Evolutionary conservation across 108 stramenopile species (phyloP), one percentile per base, ranked within the genome.

Genomic region (Fragilaria crotonensis): DNA sequence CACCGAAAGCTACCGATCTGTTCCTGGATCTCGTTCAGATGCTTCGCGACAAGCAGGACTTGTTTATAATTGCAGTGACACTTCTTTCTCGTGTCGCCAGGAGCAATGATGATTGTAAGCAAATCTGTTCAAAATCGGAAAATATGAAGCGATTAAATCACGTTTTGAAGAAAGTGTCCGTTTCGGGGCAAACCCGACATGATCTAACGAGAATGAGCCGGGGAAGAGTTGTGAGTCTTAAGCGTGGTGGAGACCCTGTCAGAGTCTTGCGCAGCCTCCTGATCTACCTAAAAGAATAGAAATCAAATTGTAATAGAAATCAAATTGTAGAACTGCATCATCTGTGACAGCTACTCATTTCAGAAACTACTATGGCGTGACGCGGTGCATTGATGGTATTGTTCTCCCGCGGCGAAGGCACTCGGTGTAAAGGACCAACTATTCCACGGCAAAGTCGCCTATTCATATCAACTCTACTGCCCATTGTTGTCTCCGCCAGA

Each of bases 1-100:
- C 75, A 25, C 62, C 61, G 19, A 60, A 62, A 45, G 59, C 67
- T 5, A 75, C 72, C 0, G 79, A 87, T 52, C 58, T 77, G 5
- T 75, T 95, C 20, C 59, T 89, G 21, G 89, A 97, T 48, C 60
- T 89, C 18, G 60, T 92, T 59, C 94, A 94, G 67, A 84, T 85
- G 73, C 93, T 90, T 56, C 80, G 96, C 21, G 92, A 95, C 63
- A 90, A 93, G 58, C 70, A 78, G 19, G 58, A 54, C 25, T 57
- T 89, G 1, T 89, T 90, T 33, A 14, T 7, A 41, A 14, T 41
- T 7, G 36, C 36, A 41, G 11, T 41, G 11, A 41, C 36, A 11
- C 36, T 41, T 41, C 14, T 41, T 11, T 41, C 36, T 41, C 36
- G 36, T 41, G 36, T 41, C 7, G 36, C 14, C 7, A 41, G 14